These are phyloP conservation scores for Trichoderma oligosporum DNA, from an alignment of 2,329 filamentous ascomycete species.

Conservation along the genomic window DNA sequence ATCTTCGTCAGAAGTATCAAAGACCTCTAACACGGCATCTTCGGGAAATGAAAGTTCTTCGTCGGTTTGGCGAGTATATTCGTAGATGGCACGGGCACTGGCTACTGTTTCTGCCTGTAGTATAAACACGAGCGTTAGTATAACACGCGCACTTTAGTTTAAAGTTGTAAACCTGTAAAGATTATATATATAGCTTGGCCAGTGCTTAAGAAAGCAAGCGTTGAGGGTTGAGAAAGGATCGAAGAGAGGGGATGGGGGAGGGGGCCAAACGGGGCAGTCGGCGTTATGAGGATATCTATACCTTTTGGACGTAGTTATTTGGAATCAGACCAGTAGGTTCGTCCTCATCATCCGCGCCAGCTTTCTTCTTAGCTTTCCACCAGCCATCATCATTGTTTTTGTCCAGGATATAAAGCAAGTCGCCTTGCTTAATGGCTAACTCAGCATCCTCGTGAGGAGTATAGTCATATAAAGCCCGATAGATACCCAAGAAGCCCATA, in stretches of 20 bases:
- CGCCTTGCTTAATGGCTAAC: conserved; percentile 78
- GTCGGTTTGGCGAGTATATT: conserved; percentile 95
- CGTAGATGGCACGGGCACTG: conserved; percentile 89
- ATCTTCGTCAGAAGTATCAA: conserved; percentile 86
- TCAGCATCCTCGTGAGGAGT: conserved; percentile 80
- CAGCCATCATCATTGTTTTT: conserved; percentile 76
- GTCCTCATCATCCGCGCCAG: conserved; percentile 76
- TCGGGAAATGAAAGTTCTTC: conserved; percentile 96
- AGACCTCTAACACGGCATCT: conserved; percentile 77
- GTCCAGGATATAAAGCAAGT: conserved; percentile 83
- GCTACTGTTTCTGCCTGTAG: conserved; percentile 36
- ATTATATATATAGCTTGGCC: neutral
- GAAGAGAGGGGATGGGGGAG: conserved; percentile 13
- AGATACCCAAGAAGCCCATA: conserved; percentile 92
- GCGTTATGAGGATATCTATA: conserved; percentile 35
- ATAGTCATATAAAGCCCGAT: conserved; percentile 90
- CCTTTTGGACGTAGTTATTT: conserved; percentile 93
- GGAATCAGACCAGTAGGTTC: conserved; percentile 88
- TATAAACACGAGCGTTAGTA: conserved; percentile 38
- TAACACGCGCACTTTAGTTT: conserved; percentile 30
- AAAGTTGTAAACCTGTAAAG: neutral
- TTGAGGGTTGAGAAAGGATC: neutral
- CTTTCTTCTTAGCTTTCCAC: conserved; percentile 96
- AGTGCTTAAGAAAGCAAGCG: neutral
- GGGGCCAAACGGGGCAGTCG: too few relatives aligned